Evolutionary conservation across 495 filamentous ascomycete species (phyloP).

Genomic region (Echria macrotheca): DNA sequence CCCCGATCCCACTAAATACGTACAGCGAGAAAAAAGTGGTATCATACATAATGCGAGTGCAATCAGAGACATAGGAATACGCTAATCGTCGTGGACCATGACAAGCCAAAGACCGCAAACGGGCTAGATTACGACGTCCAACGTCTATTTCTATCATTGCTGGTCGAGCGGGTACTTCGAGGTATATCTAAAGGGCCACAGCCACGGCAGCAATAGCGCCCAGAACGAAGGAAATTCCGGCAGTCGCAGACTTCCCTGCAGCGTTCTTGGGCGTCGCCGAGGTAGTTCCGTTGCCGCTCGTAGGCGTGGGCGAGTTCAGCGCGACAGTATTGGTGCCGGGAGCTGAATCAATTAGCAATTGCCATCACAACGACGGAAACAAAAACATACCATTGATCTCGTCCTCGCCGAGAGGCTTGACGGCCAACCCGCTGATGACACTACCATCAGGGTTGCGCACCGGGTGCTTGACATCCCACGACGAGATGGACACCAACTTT

Average conservation of each 20-base stretch:
- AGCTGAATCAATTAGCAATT: constrained; percentile 14
- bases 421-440: constrained; percentile 30
- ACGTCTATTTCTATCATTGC: too few species aligned
- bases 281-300: neutral
- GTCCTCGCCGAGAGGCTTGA: constrained; percentile 39
- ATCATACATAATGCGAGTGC: neutral
- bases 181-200: constrained; percentile 16
- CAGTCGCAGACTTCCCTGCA: constrained; percentile 11
- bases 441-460: constrained; percentile 38
- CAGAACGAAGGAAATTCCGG: constrained; percentile 15
- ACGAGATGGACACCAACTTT: constrained; percentile 36
- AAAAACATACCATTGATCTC: constrained; percentile 30
- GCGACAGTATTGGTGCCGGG: constrained; percentile 20
- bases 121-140: too few species aligned
- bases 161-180: too few species aligned
- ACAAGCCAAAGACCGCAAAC: too few species aligned
- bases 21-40: too few species aligned
- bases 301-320: constrained; percentile 2
- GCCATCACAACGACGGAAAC: constrained; percentile 1
- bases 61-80: neutral
- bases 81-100: neutral
- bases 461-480: constrained; percentile 35
- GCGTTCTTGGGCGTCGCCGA: constrained; percentile 11
- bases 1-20: too few species aligned
- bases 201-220: constrained; percentile 25